Percentiles rank a stretch among this genome's conserved stretches.
Conservation (phyloP, 768 basidiomycete genomes). For the button mushroom (Agaricus bisporus) region DNA sequence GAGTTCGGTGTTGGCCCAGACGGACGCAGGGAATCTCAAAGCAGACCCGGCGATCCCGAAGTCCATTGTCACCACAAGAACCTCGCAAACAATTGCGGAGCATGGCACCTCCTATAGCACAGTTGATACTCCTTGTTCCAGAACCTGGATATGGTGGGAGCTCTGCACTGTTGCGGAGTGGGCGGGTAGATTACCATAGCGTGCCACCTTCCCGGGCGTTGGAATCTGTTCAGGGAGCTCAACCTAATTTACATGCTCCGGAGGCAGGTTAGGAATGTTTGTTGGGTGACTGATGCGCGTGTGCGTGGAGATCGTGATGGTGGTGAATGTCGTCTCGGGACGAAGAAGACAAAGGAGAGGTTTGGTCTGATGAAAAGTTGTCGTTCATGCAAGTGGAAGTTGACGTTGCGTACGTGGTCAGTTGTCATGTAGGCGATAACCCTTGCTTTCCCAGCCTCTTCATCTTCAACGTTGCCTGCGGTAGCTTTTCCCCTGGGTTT, state of each 20-base stretch:
- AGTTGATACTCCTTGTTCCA: constrained; percentile 1
- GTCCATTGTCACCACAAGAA: background rate
- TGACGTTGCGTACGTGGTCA: too few species aligned
- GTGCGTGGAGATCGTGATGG: background rate
- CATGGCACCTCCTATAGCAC: background rate
- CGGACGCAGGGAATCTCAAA: background rate
- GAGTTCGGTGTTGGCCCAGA: background rate
- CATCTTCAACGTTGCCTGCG: constrained; percentile 9
- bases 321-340: too few species aligned
- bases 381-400: too few species aligned
- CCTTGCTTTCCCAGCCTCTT: background rate
- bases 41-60: background rate
- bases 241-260: background rate
- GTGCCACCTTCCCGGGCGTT: constrained; percentile 4
- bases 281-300: background rate
- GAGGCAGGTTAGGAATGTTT: background rate
- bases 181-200: background rate
- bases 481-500: constrained; percentile 7
- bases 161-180: background rate
- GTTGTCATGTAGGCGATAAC: background rate
- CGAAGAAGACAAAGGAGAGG: too few species aligned
- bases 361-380: background rate
- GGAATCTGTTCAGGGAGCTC: background rate
- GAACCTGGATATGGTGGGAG: background rate
- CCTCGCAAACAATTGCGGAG: background rate